Evolutionary conservation across 345 rosid genomes (phyloP).

Genomic region (Eucalyptus guilfoylei): DNA sequence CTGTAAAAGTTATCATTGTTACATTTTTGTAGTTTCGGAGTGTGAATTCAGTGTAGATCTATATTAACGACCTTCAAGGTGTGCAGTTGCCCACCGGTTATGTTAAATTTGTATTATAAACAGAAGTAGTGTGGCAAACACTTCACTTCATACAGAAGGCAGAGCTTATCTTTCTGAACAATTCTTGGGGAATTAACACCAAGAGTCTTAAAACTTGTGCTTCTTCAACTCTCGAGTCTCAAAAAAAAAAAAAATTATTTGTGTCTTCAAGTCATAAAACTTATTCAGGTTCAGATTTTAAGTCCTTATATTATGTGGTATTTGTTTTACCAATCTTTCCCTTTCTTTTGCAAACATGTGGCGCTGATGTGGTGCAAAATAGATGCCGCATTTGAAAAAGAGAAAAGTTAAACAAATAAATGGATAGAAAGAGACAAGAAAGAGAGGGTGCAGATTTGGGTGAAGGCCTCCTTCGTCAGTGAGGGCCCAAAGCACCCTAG

Average conservation of each 20-base stretch:
- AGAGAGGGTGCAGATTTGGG: background rate
- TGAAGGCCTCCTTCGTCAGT: background rate
- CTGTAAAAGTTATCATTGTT: background rate
- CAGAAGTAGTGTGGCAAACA: background rate
- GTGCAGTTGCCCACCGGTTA: background rate
- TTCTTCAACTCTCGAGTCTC: background rate
- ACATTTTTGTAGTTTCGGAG: background rate
- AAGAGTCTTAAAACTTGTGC: background rate
- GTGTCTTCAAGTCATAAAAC: background rate
- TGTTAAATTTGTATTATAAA: background rate
- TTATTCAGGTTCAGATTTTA: background rate
- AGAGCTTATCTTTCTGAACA: background rate
- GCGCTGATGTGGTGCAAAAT: background rate
- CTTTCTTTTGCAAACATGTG: background rate
- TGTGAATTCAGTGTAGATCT: background rate
- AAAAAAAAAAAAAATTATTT: background rate
- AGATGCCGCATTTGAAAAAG: background rate
- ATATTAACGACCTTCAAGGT: background rate
- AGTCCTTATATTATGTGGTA: background rate
- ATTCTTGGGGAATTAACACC: background rate
- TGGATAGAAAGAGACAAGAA: background rate
- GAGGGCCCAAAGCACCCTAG: background rate
- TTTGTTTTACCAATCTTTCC: background rate
- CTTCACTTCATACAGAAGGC: background rate
- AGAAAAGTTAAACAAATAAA: background rate